Conservation (phyloP, 2,329 filamentous ascomycete species). For the Pseudopithomyces chartarum region DNA sequence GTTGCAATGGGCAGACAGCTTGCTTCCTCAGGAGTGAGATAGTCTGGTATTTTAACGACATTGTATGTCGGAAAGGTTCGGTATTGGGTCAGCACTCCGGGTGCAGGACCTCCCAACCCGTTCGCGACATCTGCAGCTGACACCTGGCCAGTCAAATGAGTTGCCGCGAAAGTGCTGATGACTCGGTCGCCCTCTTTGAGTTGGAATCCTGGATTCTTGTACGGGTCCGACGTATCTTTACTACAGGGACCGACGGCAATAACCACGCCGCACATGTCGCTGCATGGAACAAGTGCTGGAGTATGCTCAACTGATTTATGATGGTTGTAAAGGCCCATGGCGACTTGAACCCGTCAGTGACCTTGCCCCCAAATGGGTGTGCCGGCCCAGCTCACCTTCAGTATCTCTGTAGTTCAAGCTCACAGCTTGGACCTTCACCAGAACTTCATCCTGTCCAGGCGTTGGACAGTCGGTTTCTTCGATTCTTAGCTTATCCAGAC, state of each 20-base stretch:
- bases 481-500: constrained; percentile 48
- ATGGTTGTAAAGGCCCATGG: constrained; percentile 69
- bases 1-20: constrained; percentile 64
- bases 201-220: constrained; percentile 48
- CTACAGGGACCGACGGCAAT: constrained; percentile 52
- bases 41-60: constrained; percentile 61
- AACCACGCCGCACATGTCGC: constrained; percentile 71
- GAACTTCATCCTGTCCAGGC: constrained; percentile 50
- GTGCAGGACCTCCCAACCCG: constrained; percentile 65
- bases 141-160: constrained; percentile 64
- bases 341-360: constrained; percentile 52
- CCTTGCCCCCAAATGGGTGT: not conserved
- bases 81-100: constrained; percentile 63
- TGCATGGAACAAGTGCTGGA: constrained; percentile 64
- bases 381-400: constrained; percentile 37
- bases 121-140: constrained; percentile 59
- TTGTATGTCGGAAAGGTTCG: constrained; percentile 63
- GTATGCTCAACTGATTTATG: constrained; percentile 58
- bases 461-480: constrained; percentile 39
- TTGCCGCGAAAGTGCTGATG: constrained; percentile 65
- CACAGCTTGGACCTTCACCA: constrained; percentile 58
- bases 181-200: constrained; percentile 64
- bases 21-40: constrained; percentile 65
- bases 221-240: constrained; percentile 47
- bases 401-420: constrained; percentile 61